Percentiles rank a stretch among this genome's conserved stretches.
Evolutionary conservation across 345 rosid species (phyloP).

Genomic region (Populus davidiana): DNA sequence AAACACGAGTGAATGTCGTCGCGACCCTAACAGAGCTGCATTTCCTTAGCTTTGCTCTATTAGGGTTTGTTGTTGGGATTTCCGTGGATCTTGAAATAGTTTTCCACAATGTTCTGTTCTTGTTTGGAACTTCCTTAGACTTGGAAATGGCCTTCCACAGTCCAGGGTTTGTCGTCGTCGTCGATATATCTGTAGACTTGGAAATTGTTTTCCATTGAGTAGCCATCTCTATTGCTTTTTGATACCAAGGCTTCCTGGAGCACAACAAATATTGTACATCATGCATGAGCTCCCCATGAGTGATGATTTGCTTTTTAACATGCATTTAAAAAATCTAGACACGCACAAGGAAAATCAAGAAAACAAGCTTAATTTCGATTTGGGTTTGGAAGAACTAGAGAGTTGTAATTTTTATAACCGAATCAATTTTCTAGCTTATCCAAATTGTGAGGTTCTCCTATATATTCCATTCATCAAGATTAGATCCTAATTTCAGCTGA

Average conservation of each 20-base stretch:
- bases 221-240: constrained; percentile 82
- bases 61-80: constrained; percentile 10
- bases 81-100: constrained; percentile 40
- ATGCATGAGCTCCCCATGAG: constrained; percentile 8
- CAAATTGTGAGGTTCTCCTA: neutral
- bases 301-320: neutral
- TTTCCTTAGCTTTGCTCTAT: constrained; percentile 48
- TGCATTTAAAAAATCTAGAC: neutral
- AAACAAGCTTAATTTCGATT: no score
- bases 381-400: no score
- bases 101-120: constrained; percentile 45
- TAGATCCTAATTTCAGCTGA: neutral
- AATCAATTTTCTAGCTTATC: neutral
- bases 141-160: constrained; percentile 49
- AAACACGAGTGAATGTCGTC: constrained; percentile 76
- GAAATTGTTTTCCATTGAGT: constrained; percentile 46
- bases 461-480: neutral
- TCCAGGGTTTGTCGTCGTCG: constrained; percentile 13
- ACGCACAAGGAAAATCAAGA: neutral
- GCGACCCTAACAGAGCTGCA: constrained; percentile 77
- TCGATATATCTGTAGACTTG: constrained; percentile 29
- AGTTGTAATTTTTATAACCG: no score
- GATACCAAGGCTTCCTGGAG: constrained; percentile 91
- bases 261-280: constrained; percentile 19
- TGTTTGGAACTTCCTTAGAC: constrained; percentile 32